Base-by-base conservation (phyloP, 2,329 filamentous ascomycete genomes). In the Venturia carpophila region DNA sequence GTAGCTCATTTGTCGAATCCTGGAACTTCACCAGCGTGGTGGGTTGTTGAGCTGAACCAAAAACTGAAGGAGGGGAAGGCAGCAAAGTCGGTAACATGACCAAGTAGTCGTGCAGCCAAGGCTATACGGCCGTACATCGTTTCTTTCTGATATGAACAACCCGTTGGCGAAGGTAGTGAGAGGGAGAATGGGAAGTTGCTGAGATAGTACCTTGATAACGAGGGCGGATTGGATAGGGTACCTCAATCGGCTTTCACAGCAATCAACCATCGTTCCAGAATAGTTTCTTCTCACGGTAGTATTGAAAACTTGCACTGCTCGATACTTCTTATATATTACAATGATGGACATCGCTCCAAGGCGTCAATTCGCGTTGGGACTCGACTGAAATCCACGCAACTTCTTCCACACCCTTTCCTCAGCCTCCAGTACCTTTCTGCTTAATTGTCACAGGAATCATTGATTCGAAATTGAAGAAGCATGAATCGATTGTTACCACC, bases 61-160 rank as follows among this genome's bases (percentile, higher is more conserved):
- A 37, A 15, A 37, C 30, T 39, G 30, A 34, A 37, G 49, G 49
- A 56, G 49, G 13, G 27, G 24, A 56, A 10, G 34, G 11, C 17
- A 17, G 24, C 5, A 30, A 17, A 55, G 49, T 15, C 52, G 19
- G 15, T 58, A 58, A 58, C 52, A 58, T 58, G 52, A 58, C 30
- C 27, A 58, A 37, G 27, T 37, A 37, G 5, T n/a, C 27, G 37
- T 58, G 52, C 52, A n/a, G 52, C 52, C 52, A 58, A 58, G 52
- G 47, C 21, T 37, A 19, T 37, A 58, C n/a, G 27, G 27, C n/a
- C 52, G 30, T 37, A 11, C 49, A 34, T 56, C 27, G 24, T 24
- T 56, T 56, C 30, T 24, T 56, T 15, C 13, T 3, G 19, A 56
- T 7, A 30, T 30, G 3, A 17, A 58, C 52, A 11, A 58, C 52